Conservation (phyloP, 1,284 basidiomycete species). For the Cutaneotrichosporon sp. region DNA sequence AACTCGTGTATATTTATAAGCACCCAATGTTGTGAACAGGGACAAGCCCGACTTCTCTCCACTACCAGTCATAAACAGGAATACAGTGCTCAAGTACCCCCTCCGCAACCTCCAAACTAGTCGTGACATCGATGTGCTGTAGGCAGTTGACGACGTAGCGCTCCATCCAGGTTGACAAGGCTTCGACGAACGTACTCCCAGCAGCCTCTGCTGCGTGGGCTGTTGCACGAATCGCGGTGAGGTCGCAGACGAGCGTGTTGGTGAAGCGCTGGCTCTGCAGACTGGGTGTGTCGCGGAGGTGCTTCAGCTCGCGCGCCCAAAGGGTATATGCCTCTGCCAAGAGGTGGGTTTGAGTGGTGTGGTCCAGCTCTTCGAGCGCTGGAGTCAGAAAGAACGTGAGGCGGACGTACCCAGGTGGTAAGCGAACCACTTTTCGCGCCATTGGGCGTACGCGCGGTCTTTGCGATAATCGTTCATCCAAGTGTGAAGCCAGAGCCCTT, state of each 20-base stretch:
- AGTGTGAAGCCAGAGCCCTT: background rate
- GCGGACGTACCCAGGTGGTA: background rate
- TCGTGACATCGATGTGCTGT: background rate
- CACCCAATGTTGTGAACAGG: background rate
- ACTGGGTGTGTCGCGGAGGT: background rate
- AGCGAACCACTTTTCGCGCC: background rate
- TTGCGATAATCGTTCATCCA: background rate
- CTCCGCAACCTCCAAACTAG: background rate
- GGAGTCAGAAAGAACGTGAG: background rate
- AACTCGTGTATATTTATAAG: background rate
- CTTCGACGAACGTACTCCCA: background rate
- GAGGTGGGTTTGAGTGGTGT: background rate
- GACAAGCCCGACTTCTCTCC: background rate
- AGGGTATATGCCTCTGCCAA: background rate
- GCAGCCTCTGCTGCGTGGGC: too few species aligned
- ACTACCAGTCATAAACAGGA: background rate
- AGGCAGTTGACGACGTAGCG: background rate
- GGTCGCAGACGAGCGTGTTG: background rate
- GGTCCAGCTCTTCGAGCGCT: background rate
- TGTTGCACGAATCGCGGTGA: background rate
- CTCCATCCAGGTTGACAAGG: background rate
- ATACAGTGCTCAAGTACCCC: background rate
- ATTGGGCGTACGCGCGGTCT: background rate
- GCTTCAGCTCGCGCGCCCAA: background rate
- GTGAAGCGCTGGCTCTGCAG: background rate